phyloP scores from a whole-genome alignment of 2,329 filamentous ascomycete genomes.

The Dothiorella sarmentorum region DNA sequence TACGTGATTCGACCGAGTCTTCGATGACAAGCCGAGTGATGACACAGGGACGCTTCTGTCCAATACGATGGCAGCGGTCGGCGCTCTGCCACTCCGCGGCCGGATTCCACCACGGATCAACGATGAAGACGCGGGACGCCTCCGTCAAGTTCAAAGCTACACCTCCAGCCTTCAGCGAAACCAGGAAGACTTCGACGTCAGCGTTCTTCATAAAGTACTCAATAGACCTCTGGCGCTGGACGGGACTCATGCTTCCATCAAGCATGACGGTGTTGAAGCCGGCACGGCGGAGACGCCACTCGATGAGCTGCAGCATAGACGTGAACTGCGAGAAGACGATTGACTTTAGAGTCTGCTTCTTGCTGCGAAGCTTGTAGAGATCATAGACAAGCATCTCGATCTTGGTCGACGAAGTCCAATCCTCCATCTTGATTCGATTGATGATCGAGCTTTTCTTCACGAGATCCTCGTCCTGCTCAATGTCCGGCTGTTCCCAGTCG shows the following conservation, averaged over 20 bases:
- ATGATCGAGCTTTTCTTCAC: constrained; percentile 97
- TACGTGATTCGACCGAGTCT: constrained; percentile 92
- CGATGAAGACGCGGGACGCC: constrained; percentile 89
- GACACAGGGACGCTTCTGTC: constrained; percentile 87
- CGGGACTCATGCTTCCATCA: constrained; percentile 94
- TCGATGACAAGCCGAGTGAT: constrained; percentile 95
- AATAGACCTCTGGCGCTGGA: constrained; percentile 88
- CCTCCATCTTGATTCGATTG: constrained; percentile 97
- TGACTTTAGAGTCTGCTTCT: constrained; percentile 91
- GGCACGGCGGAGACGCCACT: constrained; percentile 94
- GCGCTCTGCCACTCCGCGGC: constrained; percentile 99
- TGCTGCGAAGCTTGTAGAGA: constrained; percentile 83
- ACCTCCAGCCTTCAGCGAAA: constrained; percentile 92
- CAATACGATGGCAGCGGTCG: constrained; percentile 82
- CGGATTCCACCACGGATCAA: constrained; percentile 99
- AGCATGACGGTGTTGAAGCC: constrained; percentile 98
- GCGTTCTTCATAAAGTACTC: constrained; percentile 95
- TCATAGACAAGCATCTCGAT: constrained; percentile 96
- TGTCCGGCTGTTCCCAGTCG: constrained; percentile 91
- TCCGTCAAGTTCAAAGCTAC: constrained; percentile 95
- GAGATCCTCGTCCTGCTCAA: constrained; percentile 81
- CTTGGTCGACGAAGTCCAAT: constrained; percentile 97
- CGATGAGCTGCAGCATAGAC: constrained; percentile 93
- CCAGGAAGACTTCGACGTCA: constrained; percentile 91
- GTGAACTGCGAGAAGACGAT: constrained; percentile 98